These are phyloP conservation scores for Neopestalotiopsis rosae DNA, from an alignment of 2,329 filamentous ascomycete species.

Conservation along the genomic window DNA sequence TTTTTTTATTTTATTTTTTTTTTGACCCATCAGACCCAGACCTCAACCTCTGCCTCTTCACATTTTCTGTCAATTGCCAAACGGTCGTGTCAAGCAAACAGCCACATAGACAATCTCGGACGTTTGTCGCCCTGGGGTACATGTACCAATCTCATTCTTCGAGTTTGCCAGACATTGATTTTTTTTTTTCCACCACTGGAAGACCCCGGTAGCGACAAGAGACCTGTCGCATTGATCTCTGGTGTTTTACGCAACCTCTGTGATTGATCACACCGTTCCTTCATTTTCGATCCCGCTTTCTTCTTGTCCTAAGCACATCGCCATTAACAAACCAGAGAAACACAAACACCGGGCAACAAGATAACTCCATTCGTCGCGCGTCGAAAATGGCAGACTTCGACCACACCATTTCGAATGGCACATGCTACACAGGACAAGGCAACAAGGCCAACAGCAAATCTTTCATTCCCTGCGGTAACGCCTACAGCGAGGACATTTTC, in stretches of 20 bases:
- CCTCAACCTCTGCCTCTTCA: not conserved
- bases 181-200: not conserved
- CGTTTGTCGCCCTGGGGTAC: not conserved
- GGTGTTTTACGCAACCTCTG: not conserved
- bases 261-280: not conserved
- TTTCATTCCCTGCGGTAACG: conserved; percentile 31
- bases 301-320: not conserved
- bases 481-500: conserved; percentile 19
- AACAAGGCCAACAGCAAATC: conserved; percentile 18
- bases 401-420: conserved; percentile 25
- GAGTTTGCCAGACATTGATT: not conserved
- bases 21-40: not conserved
- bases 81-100: conserved; percentile 11
- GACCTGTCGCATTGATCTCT: not conserved
- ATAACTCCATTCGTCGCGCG: not conserved
- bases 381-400: conserved; percentile 8
- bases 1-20: too few species aligned
- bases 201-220: not conserved
- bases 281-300: not conserved
- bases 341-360: not conserved
- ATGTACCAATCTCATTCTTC: not conserved
- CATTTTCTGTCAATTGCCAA: not conserved
- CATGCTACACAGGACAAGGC: conserved; percentile 26
- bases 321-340: too few species aligned
- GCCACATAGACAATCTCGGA: not conserved